Percentiles rank a stretch among this genome's conserved stretches.
Evolutionary conservation across 345 rosid species (phyloP).

Genomic region (Syzygium jambos): DNA sequence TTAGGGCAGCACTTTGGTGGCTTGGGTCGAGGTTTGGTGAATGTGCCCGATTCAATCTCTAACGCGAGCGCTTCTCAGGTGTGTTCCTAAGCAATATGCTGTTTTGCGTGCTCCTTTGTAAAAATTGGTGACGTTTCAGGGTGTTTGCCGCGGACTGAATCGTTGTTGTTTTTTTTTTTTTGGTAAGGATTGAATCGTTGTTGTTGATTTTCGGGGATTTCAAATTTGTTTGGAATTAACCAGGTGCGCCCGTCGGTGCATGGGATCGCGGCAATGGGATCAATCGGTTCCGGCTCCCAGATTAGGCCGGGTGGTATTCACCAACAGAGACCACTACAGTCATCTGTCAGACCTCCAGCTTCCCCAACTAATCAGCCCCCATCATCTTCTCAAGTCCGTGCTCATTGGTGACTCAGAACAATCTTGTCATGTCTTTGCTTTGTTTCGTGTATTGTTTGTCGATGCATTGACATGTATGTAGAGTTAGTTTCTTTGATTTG

Average conservation of each 20-base stretch:
- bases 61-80: constrained; percentile 46
- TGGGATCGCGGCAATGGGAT: constrained; percentile 16
- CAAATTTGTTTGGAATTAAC: neutral
- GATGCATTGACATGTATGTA: neutral
- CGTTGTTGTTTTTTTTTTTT: neutral
- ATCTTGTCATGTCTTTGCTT: neutral
- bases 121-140: neutral
- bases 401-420: neutral
- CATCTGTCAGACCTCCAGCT: constrained; percentile 50
- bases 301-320: constrained; percentile 71
- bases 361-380: constrained; percentile 45
- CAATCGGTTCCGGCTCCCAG: constrained; percentile 42
- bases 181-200: neutral
- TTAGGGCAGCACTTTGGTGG: constrained; percentile 62
- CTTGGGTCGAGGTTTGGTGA: constrained; percentile 37
- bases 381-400: constrained; percentile 53
- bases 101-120: neutral
- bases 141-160: neutral
- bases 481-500: neutral
- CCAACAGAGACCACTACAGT: constrained; percentile 68
- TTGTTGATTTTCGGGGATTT: neutral
- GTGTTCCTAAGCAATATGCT: neutral
- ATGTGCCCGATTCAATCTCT: constrained; percentile 41
- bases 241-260: constrained; percentile 8
- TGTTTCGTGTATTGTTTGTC: neutral